Conservation (phyloP, 331 rosid genomes). For the Stylosanthes scabra region DNA sequence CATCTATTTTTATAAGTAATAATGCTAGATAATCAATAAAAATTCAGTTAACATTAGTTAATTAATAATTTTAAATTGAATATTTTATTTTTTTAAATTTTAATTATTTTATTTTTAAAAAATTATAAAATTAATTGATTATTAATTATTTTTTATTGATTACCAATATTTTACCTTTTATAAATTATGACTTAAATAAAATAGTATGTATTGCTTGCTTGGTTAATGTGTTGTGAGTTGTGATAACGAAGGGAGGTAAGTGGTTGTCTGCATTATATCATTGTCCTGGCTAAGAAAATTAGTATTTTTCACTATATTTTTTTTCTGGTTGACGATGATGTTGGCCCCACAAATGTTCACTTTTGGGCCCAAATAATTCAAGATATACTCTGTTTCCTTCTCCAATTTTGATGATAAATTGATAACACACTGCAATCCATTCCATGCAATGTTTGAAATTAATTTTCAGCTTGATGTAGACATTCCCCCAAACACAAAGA, state of each 20-base stretch:
- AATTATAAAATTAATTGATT: too few relatives aligned
- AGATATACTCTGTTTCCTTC: conserved; percentile 38
- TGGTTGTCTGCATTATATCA: background rate
- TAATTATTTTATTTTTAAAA: too few relatives aligned
- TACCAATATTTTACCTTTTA: background rate
- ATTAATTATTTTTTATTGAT: too few relatives aligned
- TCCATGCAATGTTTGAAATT: background rate
- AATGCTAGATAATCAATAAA: too few relatives aligned
- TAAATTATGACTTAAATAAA: background rate
- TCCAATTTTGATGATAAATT: conserved; percentile 1
- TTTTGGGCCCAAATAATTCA: background rate
- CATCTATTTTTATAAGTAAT: too few relatives aligned
- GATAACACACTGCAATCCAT: background rate
- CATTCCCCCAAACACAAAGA: background rate
- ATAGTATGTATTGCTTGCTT: too few relatives aligned
- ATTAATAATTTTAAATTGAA: too few relatives aligned
- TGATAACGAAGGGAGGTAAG: conserved; percentile 1
- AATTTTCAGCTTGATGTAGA: background rate
- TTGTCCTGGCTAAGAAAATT: background rate
- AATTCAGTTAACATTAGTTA: too few relatives aligned
- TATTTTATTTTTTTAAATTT: too few relatives aligned
- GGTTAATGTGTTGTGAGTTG: background rate
- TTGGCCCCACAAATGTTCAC: background rate
- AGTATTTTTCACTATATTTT: background rate
- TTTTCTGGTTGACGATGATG: background rate